Evolutionary conservation across 768 basidiomycete species (phyloP).

Genomic region (Polyporus arcularius): DNA sequence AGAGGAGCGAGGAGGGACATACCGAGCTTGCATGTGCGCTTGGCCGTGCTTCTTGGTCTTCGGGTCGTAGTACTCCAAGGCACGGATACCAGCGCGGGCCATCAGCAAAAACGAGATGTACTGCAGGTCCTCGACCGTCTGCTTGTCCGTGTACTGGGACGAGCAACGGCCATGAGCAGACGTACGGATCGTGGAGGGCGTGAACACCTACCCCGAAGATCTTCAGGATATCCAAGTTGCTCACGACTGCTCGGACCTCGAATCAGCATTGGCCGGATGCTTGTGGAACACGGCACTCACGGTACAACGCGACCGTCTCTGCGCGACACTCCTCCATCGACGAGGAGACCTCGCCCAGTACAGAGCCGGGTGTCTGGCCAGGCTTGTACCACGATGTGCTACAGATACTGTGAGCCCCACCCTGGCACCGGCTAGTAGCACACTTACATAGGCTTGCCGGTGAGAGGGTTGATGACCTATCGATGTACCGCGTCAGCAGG

Average conservation of each 20-base stretch:
- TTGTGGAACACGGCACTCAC: conserved; percentile 41
- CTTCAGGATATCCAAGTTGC: conserved; percentile 73
- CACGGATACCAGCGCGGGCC: conserved; percentile 82
- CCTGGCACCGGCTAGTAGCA: background rate
- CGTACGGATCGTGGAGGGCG: no score
- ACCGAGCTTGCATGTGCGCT: conserved; percentile 91
- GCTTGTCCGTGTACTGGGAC: conserved; percentile 60
- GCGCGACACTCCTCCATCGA: conserved; percentile 95
- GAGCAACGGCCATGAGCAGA: background rate
- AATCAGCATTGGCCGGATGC: background rate
- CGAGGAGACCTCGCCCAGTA: conserved; percentile 85
- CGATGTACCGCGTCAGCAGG: background rate
- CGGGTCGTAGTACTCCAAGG: conserved; percentile 84
- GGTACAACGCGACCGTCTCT: conserved; percentile 81
- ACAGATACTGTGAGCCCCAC: background rate
- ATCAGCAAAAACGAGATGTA: conserved; percentile 82
- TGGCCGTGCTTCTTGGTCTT: conserved; percentile 81
- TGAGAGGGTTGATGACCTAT: conserved; percentile 80
- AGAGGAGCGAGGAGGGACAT: conserved; percentile 21
- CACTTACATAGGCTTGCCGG: conserved; percentile 69
- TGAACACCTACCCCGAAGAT: conserved; percentile 68
- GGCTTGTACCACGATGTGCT: conserved; percentile 88
- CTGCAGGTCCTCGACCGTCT: conserved; percentile 77
- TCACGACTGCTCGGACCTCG: conserved; percentile 50
- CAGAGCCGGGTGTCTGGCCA: conserved; percentile 80